phyloP scores from a whole-genome alignment of 345 rosid species.

The Salix arbutifolia region DNA sequence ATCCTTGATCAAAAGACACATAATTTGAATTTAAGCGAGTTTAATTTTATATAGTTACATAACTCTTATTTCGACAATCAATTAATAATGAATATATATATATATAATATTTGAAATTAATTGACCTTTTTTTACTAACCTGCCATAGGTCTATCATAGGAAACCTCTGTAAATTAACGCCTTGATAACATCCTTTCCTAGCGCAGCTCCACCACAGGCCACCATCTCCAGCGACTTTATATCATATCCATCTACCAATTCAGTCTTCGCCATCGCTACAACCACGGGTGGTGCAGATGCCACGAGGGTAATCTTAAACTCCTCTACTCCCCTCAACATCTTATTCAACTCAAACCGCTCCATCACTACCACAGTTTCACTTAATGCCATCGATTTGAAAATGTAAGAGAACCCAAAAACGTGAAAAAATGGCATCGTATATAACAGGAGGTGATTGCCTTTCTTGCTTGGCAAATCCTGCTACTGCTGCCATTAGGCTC shows the following conservation, averaged over 20 bases:
- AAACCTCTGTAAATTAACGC: slow-evolving; percentile 21
- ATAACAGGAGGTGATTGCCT: slow-evolving; percentile 7
- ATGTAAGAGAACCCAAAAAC: slow-evolving; percentile 19
- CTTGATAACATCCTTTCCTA: slow-evolving; percentile 25
- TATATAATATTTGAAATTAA: no score
- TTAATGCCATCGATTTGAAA: slow-evolving; percentile 24
- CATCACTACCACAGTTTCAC: slow-evolving; percentile 29
- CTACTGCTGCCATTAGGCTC: slow-evolving; percentile 14
- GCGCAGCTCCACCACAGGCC: slow-evolving; percentile 27
- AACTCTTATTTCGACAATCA: no score
- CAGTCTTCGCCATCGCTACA: slow-evolving; percentile 17
- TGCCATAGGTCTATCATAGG: slow-evolving; percentile 16
- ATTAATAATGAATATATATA: no score
- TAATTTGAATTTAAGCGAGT: no score
- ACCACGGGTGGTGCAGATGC: slow-evolving; percentile 30
- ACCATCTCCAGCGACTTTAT: slow-evolving; percentile 20
- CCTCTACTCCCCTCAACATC: slow-evolving; percentile 26
- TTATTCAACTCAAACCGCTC: slow-evolving; percentile 23
- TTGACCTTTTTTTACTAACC: slow-evolving; percentile 2
- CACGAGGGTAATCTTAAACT: slow-evolving; percentile 17
- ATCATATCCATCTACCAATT: background rate
- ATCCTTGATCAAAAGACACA: no score
- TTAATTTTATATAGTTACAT: no score
- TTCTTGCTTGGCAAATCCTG: background rate
- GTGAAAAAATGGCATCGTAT: slow-evolving; percentile 31